Evolutionary conservation across 169 alveolate genomes (phyloP), one percentile per base, ranked within the genome.

Genomic region (Perkinsus marinus): DNA sequence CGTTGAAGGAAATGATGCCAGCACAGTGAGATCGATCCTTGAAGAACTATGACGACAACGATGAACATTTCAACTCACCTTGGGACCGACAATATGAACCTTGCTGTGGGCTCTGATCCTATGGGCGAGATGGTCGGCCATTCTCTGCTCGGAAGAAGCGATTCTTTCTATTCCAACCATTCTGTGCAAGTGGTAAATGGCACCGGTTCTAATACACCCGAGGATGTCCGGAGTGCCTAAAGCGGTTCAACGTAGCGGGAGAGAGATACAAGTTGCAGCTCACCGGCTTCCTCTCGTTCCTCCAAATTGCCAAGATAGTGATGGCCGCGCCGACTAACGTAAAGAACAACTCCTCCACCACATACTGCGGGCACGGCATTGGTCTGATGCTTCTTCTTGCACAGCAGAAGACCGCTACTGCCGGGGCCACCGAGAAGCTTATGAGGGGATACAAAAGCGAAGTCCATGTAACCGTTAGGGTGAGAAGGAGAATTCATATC

Each of bases 361-460:
- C 96, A 95, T 46, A 91, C 94, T 22, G 95, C 93, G 0, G 98
- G 98, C 39, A 92, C 93, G 90, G 93, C 95, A 43, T 95, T 93
- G 38, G 94, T 90, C 17, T 97, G 93, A 37, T 96, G 93, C 41
- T 94, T 92, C 94, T 96, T 97, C 94, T 97, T 98, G 26, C 95
- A 94, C 39, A 96, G 92, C 38, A 98, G 94, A 17, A 98, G 94
- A 13, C 99, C 99, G 17, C 90, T n/a, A 90, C 68, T 26, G 41
- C 96, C 97, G 30, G 98, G 97, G 0, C 99, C 99, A 37, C 99
- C 99, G 34, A 97, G 93, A 39, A 97, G 94, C 93, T 98, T 98
- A 94, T 98, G 99, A 0, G 98, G 98, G 39, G 98, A 96, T 89
- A 97, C 93, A 94, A 97, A 97, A 26, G 97, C 95, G 36, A 97